Conservation (phyloP, 2,329 filamentous ascomycete species). For the Colletotrichum sp. region DNA sequence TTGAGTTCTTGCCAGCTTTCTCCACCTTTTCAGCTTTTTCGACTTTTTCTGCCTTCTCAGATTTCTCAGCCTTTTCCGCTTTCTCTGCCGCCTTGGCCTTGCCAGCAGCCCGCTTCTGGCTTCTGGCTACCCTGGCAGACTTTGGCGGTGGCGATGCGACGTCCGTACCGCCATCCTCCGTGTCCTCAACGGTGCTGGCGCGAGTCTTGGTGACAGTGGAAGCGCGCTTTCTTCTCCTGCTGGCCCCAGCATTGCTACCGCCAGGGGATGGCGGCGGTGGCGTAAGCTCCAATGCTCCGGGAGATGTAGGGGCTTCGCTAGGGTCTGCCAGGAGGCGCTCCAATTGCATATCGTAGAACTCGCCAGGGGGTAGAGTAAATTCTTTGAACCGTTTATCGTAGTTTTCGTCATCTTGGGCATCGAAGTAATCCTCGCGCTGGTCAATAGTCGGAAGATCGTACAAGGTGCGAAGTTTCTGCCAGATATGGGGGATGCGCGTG, state of each 20-base stretch:
- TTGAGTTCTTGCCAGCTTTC: conserved; percentile 34
- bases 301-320: conserved; percentile 54
- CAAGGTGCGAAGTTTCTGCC: conserved; percentile 81
- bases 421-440: conserved; percentile 73
- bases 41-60: conserved; percentile 33
- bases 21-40: conserved; percentile 36
- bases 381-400: conserved; percentile 67
- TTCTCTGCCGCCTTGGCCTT: conserved; percentile 40
- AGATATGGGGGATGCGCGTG: conserved; percentile 89
- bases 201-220: conserved; percentile 37
- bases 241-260: conserved; percentile 3
- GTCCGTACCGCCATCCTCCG: conserved; percentile 49
- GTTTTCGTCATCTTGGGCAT: conserved; percentile 61
- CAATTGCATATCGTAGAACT: conserved; percentile 53
- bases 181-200: conserved; percentile 57
- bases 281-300: conserved; percentile 45
- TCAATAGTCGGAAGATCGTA: conserved; percentile 89
- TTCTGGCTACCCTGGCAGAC: conserved; percentile 40
- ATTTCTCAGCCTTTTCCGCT: conserved; percentile 28
- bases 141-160: conserved; percentile 42
- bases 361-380: conserved; percentile 63
- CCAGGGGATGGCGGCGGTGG: conserved; percentile 20
- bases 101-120: conserved; percentile 41
- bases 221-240: conserved; percentile 50
- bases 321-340: conserved; percentile 47